phyloP scores from a whole-genome alignment of 148 eudicot genomes.

The Rhododendron kiyosumense region DNA sequence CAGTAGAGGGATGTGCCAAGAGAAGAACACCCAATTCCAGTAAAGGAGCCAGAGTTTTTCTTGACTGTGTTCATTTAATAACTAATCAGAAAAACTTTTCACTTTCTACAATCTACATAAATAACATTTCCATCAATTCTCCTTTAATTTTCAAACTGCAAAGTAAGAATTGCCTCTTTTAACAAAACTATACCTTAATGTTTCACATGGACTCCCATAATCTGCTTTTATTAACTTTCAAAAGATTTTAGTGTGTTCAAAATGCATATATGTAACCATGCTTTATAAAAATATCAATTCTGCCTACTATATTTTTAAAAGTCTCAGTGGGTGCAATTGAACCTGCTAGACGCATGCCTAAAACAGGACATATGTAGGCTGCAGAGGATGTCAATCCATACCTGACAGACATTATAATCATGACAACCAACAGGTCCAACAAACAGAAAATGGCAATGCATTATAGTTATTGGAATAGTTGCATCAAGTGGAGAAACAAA shows the following conservation, averaged over 20 bases:
- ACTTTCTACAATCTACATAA: neutral
- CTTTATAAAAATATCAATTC: neutral
- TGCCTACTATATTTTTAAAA: neutral
- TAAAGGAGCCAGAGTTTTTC: neutral
- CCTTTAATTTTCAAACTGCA: neutral
- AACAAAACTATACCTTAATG: neutral
- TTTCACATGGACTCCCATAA: neutral
- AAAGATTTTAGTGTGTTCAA: neutral
- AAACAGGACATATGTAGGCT: neutral
- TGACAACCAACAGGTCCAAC: neutral
- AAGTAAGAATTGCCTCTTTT: neutral
- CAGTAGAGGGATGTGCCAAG: neutral
- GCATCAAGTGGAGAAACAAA: constrained; percentile 17
- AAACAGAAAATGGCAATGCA: neutral
- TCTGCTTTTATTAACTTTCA: neutral
- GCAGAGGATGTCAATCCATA: neutral
- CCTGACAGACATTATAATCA: neutral
- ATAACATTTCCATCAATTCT: neutral
- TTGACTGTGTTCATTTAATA: neutral
- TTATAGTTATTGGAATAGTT: neutral
- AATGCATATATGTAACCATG: neutral
- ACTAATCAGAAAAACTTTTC: neutral
- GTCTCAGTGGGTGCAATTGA: neutral
- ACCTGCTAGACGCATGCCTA: neutral
- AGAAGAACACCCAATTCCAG: neutral